A percentile compares a stretch with the other conserved stretches of the same genome.
Evolutionary conservation across 225 moss, liverwort and hornwort species (phyloP).

Genomic region (Antitrichia curtipendula): DNA sequence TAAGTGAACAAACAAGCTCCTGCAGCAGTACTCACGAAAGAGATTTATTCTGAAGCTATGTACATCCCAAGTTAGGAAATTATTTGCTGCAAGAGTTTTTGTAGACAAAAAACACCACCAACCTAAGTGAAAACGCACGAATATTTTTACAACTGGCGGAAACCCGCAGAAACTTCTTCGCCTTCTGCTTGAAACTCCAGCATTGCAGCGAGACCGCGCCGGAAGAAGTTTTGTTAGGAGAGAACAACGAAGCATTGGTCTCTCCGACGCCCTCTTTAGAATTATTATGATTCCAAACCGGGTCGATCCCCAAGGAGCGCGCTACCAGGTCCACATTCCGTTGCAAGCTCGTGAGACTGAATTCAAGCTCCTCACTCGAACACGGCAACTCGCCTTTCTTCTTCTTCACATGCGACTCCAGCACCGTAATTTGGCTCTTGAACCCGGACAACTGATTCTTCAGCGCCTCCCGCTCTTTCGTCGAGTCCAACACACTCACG

Average conservation of each 20-base stretch:
- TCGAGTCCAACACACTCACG: slow-evolving; percentile 23
- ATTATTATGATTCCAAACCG: slow-evolving; percentile 10
- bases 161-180: slow-evolving; percentile 14
- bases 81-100: background rate
- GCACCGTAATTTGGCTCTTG: slow-evolving; percentile 20
- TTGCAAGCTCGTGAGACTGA: slow-evolving; percentile 26
- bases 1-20: no score
- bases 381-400: background rate
- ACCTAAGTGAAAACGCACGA: slow-evolving; percentile 39
- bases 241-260: background rate
- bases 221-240: background rate
- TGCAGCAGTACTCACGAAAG: background rate
- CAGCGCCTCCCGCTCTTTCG: slow-evolving; percentile 18
- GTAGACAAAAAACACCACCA: background rate
- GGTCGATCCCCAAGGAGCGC: slow-evolving; percentile 36
- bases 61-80: background rate
- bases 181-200: slow-evolving; percentile 25
- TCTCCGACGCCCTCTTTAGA: background rate
- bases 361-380: slow-evolving; percentile 8
- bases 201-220: background rate
- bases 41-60: background rate
- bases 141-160: slow-evolving; percentile 15
- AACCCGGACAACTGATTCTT: slow-evolving; percentile 23
- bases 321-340: slow-evolving; percentile 47
- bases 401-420: slow-evolving; percentile 9